phyloP scores from a whole-genome alignment of 129 eudicot genomes.

The Smallanthus sonchifolius region DNA sequence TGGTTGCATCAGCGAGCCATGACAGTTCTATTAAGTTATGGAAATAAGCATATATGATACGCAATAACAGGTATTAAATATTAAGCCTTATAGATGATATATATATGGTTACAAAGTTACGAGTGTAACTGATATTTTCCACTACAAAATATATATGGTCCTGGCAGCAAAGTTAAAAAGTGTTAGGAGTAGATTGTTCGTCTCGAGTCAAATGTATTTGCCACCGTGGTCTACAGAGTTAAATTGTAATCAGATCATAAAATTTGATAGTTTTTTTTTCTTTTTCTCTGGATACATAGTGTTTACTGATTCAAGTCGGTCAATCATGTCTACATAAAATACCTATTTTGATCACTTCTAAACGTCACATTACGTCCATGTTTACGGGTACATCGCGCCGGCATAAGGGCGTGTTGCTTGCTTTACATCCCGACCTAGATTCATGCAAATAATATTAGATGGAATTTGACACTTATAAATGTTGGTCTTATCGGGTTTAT shows the following conservation, averaged over 20 bases:
- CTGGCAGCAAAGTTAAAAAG: conserved; percentile 8
- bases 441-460: too few species aligned
- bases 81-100: neutral
- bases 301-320: neutral
- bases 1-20: conserved; percentile 93
- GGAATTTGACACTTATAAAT: too few species aligned
- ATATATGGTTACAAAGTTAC: neutral
- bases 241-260: conserved; percentile 2
- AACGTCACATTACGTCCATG: too few species aligned
- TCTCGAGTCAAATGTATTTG: conserved; percentile 12
- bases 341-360: too few species aligned
- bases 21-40: conserved; percentile 84
- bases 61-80: neutral
- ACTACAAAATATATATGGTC: conserved; percentile 19
- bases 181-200: conserved; percentile 8
- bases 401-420: too few species aligned
- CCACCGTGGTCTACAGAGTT: conserved; percentile 7
- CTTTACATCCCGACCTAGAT: too few species aligned
- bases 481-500: too few species aligned
- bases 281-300: neutral
- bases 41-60: conserved; percentile 47
- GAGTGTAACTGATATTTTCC: neutral
- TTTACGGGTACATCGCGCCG: too few species aligned
- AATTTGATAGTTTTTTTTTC: neutral
- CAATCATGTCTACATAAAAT: too few species aligned